Conservation (phyloP, 108 stramenopile species). For the Cyclostephanos invisitatus region DNA sequence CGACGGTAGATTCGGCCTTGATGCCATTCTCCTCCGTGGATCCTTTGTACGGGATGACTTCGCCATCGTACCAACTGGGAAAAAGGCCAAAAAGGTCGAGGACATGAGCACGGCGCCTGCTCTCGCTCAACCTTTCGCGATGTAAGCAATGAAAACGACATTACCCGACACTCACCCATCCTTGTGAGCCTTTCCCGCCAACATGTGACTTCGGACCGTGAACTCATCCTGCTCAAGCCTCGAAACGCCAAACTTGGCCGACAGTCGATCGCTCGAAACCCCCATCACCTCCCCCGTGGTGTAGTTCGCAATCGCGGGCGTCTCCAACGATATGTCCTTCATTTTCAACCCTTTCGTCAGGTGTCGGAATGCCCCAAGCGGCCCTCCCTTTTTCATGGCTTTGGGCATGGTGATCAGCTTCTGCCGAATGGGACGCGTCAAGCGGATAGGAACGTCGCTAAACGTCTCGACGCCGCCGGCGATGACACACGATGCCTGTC, state of each 20-base stretch:
- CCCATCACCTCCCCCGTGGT: conserved; percentile 99
- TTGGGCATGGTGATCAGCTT: conserved; percentile 90
- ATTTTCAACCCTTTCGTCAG: conserved; percentile 89
- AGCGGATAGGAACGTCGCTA: conserved; percentile 95
- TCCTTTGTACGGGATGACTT: conserved; percentile 91
- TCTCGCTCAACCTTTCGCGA: background rate
- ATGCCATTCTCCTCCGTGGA: conserved; percentile 92
- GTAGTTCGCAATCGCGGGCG: conserved; percentile 98
- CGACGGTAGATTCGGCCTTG: conserved; percentile 90
- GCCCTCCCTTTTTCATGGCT: conserved; percentile 96
- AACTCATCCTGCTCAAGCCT: conserved; percentile 96
- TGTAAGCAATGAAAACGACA: background rate
- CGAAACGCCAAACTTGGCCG: conserved; percentile 93
- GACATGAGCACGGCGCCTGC: background rate
- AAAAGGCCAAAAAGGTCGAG: background rate
- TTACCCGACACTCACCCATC: conserved; percentile 58
- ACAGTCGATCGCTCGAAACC: conserved; percentile 90
- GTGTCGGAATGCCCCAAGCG: conserved; percentile 69
- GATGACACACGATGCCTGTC: conserved; percentile 91
- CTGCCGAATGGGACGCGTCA: conserved; percentile 86
- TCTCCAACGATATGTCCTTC: conserved; percentile 91
- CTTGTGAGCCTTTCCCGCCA: conserved; percentile 91
- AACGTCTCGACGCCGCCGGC: conserved; percentile 98
- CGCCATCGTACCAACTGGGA: conserved; percentile 82
- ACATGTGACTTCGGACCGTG: conserved; percentile 85